These are phyloP conservation scores for Pleurotus tuoliensis DNA, from an alignment of 768 basidiomycete genomes.

Conservation along the genomic window DNA sequence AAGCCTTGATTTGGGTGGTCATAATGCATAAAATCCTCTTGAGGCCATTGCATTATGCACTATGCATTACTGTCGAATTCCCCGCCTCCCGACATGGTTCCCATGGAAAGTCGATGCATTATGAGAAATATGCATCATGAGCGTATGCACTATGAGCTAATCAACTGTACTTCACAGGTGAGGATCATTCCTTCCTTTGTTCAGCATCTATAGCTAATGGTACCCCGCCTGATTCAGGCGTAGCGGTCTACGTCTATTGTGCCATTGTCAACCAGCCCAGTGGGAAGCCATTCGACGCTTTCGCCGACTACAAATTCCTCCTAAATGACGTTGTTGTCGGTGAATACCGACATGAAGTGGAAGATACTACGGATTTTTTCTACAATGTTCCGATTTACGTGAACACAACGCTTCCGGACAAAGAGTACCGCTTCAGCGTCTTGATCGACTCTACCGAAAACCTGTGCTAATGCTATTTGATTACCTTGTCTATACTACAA, in stretches of 20 bases:
- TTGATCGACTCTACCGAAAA: neutral
- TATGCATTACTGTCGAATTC: too few species aligned
- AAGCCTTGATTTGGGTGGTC: too few species aligned
- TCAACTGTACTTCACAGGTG: neutral
- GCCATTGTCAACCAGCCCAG: neutral
- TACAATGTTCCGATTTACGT: neutral
- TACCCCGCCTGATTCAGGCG: neutral
- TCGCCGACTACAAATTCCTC: neutral
- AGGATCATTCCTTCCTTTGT: neutral
- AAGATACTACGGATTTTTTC: neutral
- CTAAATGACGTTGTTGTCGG: neutral
- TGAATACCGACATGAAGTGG: neutral
- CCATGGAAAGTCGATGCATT: too few species aligned
- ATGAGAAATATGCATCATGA: too few species aligned
- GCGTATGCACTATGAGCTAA: too few species aligned
- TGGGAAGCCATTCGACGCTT: neutral
- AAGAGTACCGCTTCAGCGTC: neutral
- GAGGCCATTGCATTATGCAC: too few species aligned
- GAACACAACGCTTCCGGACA: neutral
- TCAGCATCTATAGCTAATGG: neutral
- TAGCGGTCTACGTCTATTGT: neutral
- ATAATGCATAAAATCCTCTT: too few species aligned
- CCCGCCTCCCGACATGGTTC: too few species aligned
- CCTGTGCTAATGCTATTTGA: conserved; percentile 1
- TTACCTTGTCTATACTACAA: neutral